Conservation (phyloP, 1,139 yeast species). For the Zygoascus meyerae region DNA sequence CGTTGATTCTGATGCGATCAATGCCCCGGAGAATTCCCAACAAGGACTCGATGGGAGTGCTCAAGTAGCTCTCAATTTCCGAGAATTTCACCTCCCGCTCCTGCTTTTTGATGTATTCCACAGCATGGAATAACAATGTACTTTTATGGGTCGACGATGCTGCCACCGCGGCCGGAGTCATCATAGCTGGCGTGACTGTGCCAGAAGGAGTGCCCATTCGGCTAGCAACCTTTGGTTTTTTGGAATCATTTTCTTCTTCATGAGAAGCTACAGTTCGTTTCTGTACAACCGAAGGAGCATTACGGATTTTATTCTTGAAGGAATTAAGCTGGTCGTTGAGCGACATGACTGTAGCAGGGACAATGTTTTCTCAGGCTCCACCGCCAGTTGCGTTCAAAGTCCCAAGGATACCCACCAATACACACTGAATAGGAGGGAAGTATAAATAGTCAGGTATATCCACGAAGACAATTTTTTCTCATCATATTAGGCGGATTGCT, state of each 20-base stretch:
- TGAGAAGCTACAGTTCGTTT: constrained; percentile 27
- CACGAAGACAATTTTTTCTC: neutral
- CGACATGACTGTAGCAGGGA: constrained; percentile 21
- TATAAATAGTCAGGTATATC: too few species aligned
- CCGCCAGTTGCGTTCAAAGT: too few species aligned
- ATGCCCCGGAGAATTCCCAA: constrained; percentile 67
- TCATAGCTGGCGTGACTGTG: constrained; percentile 13
- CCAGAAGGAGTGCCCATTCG: neutral
- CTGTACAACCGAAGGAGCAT: constrained; percentile 42
- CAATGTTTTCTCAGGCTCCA: too few species aligned
- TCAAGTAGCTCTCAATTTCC: constrained; percentile 55
- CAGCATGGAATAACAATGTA: constrained; percentile 79
- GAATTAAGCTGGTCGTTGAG: constrained; percentile 48
- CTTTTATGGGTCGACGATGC: constrained; percentile 51
- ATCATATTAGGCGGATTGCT: neutral
- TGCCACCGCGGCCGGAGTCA: constrained; percentile 35
- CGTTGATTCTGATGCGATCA: constrained; percentile 51
- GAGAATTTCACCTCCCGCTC: constrained; percentile 64
- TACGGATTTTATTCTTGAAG: constrained; percentile 52
- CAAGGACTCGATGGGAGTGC: constrained; percentile 39
- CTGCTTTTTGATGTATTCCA: constrained; percentile 70
- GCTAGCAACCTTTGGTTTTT: constrained; percentile 18
- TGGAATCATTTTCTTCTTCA: constrained; percentile 21
- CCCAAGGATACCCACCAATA: too few species aligned
- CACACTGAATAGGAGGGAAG: too few species aligned